Conservation (phyloP, 1,139 yeast species). For the Suhomyces yuchorum region DNA sequence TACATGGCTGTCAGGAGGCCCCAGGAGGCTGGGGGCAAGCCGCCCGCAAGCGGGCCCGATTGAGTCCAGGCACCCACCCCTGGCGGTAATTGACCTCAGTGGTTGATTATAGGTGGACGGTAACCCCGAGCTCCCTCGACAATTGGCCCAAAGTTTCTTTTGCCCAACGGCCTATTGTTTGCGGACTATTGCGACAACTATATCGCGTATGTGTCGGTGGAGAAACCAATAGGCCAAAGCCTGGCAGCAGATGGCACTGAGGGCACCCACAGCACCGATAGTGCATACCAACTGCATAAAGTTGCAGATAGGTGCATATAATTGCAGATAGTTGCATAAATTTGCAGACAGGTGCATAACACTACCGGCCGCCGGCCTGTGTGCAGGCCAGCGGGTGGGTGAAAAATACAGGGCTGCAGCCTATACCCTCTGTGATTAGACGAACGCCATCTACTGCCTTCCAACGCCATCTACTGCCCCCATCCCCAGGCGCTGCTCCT, state of each 20-base stretch:
- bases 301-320: neutral
- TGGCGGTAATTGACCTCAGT: neutral
- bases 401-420: neutral
- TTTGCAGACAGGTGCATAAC: neutral
- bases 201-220: neutral
- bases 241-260: neutral
- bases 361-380: neutral
- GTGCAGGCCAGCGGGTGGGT: neutral
- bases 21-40: no score
- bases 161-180: neutral
- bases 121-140: neutral
- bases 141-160: neutral
- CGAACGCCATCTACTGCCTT: constrained; percentile 4
- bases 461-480: constrained; percentile 1
- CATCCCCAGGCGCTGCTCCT: neutral
- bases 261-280: neutral
- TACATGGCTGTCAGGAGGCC: no score
- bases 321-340: neutral
- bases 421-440: neutral
- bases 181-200: neutral
- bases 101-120: neutral
- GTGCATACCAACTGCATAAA: neutral
- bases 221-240: neutral
- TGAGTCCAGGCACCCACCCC: neutral
- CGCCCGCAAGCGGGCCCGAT: no score